Evolutionary conservation across 1,139 yeast genomes (phyloP).

Genomic region (Saccharomycopsis hybrid): DNA sequence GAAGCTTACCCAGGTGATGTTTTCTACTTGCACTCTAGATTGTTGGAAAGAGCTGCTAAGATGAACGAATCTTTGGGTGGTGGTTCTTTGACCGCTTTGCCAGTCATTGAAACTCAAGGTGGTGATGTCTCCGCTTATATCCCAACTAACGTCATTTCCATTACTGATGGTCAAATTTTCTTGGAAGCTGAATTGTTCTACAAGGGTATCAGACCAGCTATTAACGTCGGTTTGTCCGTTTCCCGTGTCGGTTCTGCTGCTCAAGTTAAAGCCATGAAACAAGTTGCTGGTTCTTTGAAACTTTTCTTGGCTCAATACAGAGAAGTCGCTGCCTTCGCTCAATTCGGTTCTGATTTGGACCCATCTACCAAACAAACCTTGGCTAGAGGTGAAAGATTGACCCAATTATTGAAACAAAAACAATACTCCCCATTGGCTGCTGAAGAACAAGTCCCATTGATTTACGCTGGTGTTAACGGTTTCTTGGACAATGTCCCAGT

Average conservation of each 20-base stretch:
- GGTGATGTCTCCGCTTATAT: conserved; percentile 98
- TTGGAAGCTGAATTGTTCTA: conserved; percentile 99
- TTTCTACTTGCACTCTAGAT: conserved; percentile 93
- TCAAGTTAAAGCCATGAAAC: conserved; percentile 99
- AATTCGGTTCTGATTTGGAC: conserved; percentile 99
- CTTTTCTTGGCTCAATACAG: conserved; percentile 99
- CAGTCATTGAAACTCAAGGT: conserved; percentile 97
- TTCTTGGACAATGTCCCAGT: conserved; percentile 85
- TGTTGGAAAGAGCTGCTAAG: conserved; percentile 97
- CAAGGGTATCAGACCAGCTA: conserved; percentile 99
- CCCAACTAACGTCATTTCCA: conserved; percentile 96
- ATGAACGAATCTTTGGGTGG: conserved; percentile 85
- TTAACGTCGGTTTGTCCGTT: conserved; percentile 99
- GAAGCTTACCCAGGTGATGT: conserved; percentile 98
- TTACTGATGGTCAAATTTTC: conserved; percentile 97
- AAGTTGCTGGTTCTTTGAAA: conserved; percentile 99
- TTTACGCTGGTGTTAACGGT: conserved; percentile 99
- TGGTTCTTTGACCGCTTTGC: conserved; percentile 94
- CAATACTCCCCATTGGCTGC: conserved; percentile 97
- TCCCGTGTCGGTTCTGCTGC: conserved; percentile 99
- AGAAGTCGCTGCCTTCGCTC: conserved; percentile 99
- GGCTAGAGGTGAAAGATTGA: conserved; percentile 99
- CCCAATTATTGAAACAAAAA: conserved; percentile 97
- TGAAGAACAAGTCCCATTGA: conserved; percentile 98
- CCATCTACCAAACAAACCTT: conserved; percentile 99